Percentiles rank a stretch among this genome's conserved stretches.
phyloP scores from a whole-genome alignment of 495 filamentous ascomycete species.

The Penicillium arizonense region DNA sequence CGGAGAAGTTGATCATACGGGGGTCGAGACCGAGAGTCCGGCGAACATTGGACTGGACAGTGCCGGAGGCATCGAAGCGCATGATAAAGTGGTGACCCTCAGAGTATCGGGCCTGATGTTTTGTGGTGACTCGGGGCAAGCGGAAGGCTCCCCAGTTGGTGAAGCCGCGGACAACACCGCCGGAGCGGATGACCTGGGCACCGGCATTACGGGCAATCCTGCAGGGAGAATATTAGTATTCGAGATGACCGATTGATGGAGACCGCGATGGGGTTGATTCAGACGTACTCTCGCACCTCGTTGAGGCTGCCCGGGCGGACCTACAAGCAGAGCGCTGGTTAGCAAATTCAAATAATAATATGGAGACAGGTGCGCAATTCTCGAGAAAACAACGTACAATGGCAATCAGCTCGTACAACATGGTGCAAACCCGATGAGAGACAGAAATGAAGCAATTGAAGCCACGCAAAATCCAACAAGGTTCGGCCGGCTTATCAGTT shows the following conservation, averaged over 20 bases:
- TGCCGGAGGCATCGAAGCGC: constrained; percentile 79
- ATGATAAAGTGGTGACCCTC: constrained; percentile 95
- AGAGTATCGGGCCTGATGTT: constrained; percentile 76
- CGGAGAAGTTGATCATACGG: constrained; percentile 79
- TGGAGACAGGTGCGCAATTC: background rate
- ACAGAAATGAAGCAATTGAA: constrained; percentile 5
- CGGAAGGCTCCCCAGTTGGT: constrained; percentile 92
- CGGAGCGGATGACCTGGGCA: constrained; percentile 73
- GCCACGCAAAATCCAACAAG: constrained; percentile 28
- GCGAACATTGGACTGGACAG: constrained; percentile 69
- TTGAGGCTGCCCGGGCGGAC: constrained; percentile 82
- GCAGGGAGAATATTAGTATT: constrained; percentile 14
- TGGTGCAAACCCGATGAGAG: constrained; percentile 33
- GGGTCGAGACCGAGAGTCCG: constrained; percentile 83
- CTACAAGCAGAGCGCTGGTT: constrained; percentile 43
- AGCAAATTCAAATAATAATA: constrained; percentile 1
- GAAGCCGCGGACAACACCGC: constrained; percentile 88
- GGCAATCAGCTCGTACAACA: constrained; percentile 98
- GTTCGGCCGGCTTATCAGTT: constrained; percentile 7
- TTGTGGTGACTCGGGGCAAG: constrained; percentile 70
- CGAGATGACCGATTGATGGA: constrained; percentile 2
- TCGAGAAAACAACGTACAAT: constrained; percentile 60
- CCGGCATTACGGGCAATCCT: constrained; percentile 87
- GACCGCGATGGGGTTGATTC: constrained; percentile 3
- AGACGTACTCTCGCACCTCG: constrained; percentile 89